Evolutionary conservation across 1,284 basidiomycete genomes (phyloP).

Genomic region (Nidula niveotomentosa): DNA sequence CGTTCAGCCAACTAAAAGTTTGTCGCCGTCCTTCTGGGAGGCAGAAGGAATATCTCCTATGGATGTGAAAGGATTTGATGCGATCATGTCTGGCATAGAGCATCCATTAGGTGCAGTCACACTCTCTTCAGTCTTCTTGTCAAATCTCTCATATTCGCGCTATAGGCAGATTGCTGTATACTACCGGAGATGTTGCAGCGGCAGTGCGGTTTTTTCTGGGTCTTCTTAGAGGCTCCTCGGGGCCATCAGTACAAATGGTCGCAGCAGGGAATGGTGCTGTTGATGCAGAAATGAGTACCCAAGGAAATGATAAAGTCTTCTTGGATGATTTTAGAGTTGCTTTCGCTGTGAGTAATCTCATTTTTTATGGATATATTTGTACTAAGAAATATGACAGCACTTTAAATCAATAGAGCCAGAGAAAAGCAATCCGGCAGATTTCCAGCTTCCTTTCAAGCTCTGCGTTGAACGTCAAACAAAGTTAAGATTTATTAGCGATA

Average conservation of each 20-base stretch:
- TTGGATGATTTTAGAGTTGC: constrained; percentile 82
- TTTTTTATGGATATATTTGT: constrained; percentile 3
- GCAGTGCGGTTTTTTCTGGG: constrained; percentile 71
- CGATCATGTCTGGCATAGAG: constrained; percentile 70
- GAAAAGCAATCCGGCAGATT: constrained; percentile 32
- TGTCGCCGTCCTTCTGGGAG: constrained; percentile 80
- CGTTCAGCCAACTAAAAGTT: constrained; percentile 43
- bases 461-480: constrained; percentile 52
- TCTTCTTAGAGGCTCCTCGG: constrained; percentile 46
- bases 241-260: constrained; percentile 18
- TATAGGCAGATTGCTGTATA: constrained; percentile 72
- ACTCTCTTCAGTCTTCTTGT: constrained; percentile 1
- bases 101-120: constrained; percentile 63
- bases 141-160: constrained; percentile 3
- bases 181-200: constrained; percentile 67
- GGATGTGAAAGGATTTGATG: constrained; percentile 49
- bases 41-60: constrained; percentile 51
- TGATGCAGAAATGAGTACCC: constrained; percentile 17
- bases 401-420: constrained; percentile 52
- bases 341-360: constrained; percentile 48
- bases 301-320: constrained; percentile 57
- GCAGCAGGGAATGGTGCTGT: constrained; percentile 10
- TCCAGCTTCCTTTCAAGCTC: constrained; percentile 62
- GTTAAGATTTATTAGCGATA: constrained; percentile 53
- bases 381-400: constrained; percentile 45